phyloP scores from a whole-genome alignment of 306 rosid genomes.

The Sindora glabra region DNA sequence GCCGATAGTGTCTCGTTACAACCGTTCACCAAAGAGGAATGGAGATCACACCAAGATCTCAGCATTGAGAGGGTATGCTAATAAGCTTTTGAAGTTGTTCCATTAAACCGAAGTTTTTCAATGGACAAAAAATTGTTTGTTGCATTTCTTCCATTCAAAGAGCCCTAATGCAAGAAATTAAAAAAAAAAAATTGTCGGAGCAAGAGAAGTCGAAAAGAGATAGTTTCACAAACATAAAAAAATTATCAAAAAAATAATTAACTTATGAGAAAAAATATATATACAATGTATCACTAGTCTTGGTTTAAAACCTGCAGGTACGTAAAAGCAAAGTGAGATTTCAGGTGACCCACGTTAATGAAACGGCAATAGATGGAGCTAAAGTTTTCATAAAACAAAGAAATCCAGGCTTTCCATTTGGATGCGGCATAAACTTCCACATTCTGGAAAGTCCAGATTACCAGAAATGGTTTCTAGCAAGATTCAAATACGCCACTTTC shows the following conservation, averaged over 20 bases:
- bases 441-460: slow-evolving; percentile 47
- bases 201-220: too few relatives aligned
- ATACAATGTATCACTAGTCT: not conserved
- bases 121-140: not conserved
- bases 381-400: slow-evolving; percentile 24
- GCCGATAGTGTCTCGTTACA: slow-evolving; percentile 54
- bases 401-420: slow-evolving; percentile 45
- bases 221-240: not conserved
- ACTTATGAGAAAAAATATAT: not conserved
- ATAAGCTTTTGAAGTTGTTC: not conserved
- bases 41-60: slow-evolving; percentile 61
- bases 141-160: too few relatives aligned
- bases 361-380: slow-evolving; percentile 40
- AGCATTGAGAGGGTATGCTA: slow-evolving; percentile 44
- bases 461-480: slow-evolving; percentile 51
- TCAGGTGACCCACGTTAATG: slow-evolving; percentile 25
- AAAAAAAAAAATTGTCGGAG: too few relatives aligned
- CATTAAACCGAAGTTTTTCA: not conserved
- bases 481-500: slow-evolving; percentile 60
- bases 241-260: not conserved
- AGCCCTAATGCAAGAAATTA: too few relatives aligned
- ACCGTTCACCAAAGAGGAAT: slow-evolving; percentile 55
- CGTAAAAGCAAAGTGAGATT: slow-evolving; percentile 50
- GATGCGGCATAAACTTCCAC: slow-evolving; percentile 48
- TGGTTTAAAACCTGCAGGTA: slow-evolving; percentile 31